Evolutionary conservation across 2,329 filamentous ascomycete genomes (phyloP).

Genomic region (Bipolaris gigantea): DNA sequence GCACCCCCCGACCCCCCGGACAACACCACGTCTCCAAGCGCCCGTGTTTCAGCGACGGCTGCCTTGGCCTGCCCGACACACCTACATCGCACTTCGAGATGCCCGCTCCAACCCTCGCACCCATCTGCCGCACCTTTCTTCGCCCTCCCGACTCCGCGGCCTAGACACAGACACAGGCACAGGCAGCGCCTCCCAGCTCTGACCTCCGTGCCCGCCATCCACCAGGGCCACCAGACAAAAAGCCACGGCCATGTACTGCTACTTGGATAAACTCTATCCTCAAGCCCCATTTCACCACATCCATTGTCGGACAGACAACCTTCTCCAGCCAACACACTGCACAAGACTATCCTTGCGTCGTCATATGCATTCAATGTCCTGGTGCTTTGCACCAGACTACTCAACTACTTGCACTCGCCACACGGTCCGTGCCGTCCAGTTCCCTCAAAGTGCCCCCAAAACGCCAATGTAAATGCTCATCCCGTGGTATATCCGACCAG

Average conservation of each 20-base stretch:
- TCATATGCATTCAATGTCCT: conserved; percentile 10
- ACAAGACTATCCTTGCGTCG: neutral
- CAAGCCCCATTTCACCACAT: neutral
- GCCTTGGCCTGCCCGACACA: neutral
- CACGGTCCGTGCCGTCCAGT: conserved; percentile 12
- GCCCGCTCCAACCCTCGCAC: neutral
- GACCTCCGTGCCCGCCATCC: neutral
- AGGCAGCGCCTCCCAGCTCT: neutral
- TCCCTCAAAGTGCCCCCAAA: conserved; percentile 14
- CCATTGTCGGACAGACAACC: neutral
- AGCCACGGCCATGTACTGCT: neutral
- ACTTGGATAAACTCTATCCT: neutral
- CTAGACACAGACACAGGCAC: too few species aligned
- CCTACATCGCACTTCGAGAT: neutral
- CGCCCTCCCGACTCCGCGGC: neutral
- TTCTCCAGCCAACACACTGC: neutral
- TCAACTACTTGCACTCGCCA: conserved; percentile 11
- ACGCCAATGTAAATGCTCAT: conserved; percentile 29
- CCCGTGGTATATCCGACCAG: conserved; percentile 23
- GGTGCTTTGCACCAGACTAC: conserved; percentile 12
- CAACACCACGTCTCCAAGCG: neutral
- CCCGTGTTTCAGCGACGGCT: neutral
- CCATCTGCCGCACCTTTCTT: neutral
- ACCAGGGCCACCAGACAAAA: neutral
- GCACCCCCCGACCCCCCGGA: neutral